Evolutionary conservation across 768 basidiomycete species (phyloP).

Genomic region (Serendipita sp.): DNA sequence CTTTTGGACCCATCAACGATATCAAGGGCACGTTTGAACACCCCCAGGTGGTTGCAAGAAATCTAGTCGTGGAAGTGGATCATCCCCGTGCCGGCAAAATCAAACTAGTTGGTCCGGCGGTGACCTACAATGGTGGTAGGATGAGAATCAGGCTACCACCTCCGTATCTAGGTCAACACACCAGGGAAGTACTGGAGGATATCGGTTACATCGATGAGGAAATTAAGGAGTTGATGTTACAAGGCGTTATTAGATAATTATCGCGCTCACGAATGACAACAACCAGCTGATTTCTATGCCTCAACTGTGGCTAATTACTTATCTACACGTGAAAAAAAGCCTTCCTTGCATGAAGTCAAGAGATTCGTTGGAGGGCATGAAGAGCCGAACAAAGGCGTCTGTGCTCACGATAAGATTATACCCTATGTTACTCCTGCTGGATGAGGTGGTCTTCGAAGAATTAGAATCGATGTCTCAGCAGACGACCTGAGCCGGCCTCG

Average conservation of each 20-base stretch:
- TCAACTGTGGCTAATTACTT: no score
- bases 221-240: constrained; percentile 29
- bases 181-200: constrained; percentile 39
- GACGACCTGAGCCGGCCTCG: no score
- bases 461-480: no score
- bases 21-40: constrained; percentile 81
- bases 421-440: no score
- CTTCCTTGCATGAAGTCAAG: no score
- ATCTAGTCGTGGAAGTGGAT: constrained; percentile 63
- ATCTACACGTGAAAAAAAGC: no score
- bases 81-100: constrained; percentile 64
- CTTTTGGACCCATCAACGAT: constrained; percentile 85
- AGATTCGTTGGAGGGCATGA: no score
- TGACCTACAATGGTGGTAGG: constrained; percentile 63
- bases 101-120: constrained; percentile 68
- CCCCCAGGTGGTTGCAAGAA: constrained; percentile 66
- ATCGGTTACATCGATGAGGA: constrained; percentile 27
- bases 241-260: constrained; percentile 18
- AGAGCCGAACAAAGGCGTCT: no score
- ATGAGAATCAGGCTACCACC: constrained; percentile 65
- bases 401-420: no score
- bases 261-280: no score
- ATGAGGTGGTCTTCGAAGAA: no score
- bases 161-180: constrained; percentile 79
- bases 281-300: no score